These are phyloP conservation scores for Penicillium digitatum DNA, from an alignment of 2,329 filamentous ascomycete species.

Conservation along the genomic window DNA sequence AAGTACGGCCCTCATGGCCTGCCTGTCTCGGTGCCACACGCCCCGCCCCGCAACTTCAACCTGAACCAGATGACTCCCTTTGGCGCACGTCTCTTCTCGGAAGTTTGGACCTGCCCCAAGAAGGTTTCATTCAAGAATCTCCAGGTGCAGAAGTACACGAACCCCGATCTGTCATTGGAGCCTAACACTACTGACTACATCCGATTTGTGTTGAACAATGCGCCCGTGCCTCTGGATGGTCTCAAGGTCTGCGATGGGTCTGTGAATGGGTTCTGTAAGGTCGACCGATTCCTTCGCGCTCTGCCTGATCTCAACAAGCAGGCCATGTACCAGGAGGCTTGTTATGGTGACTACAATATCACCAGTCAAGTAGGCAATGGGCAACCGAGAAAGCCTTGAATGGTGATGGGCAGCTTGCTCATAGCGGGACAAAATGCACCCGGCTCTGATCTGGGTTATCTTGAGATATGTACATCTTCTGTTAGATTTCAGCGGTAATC, in stretches of 20 bases:
- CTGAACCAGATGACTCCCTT: conserved; percentile 53
- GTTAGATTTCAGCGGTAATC: neutral
- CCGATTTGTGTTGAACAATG: conserved; percentile 30
- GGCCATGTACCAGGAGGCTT: conserved; percentile 29
- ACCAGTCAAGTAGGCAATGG: conserved; percentile 23
- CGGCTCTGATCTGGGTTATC: neutral
- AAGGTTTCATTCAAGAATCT: conserved; percentile 32
- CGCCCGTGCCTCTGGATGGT: conserved; percentile 26
- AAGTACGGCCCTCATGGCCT: conserved; percentile 24
- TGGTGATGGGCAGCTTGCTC: neutral
- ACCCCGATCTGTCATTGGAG: conserved; percentile 21
- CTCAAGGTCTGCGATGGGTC: conserved; percentile 20
- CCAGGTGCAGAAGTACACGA: conserved; percentile 32
- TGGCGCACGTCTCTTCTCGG: conserved; percentile 52
- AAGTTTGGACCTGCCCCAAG: conserved; percentile 50
- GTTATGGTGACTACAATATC: conserved; percentile 26
- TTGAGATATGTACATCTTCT: neutral
- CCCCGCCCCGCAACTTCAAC: conserved; percentile 49
- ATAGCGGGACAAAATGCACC: no score
- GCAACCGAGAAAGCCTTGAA: conserved; percentile 6
- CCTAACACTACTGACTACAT: conserved; percentile 21
- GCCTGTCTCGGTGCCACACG: conserved; percentile 27
- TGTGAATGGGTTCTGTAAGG: conserved; percentile 27
- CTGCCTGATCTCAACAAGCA: conserved; percentile 21
- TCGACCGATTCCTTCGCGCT: conserved; percentile 22